Conservation (phyloP, 805 yeast genomes). For the Saitoella complicata region DNA sequence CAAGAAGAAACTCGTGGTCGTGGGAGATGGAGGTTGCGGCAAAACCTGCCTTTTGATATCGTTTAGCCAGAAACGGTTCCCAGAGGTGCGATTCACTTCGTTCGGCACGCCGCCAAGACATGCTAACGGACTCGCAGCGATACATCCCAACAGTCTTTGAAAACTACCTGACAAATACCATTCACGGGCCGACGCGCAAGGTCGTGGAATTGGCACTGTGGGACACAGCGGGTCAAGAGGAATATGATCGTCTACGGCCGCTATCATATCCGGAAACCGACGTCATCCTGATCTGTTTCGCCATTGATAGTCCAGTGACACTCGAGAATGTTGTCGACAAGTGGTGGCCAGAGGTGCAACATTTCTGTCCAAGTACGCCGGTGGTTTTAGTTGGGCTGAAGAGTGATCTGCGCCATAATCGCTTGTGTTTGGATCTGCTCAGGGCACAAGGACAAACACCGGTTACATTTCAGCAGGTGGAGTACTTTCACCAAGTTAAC, state of each 20-base stretch:
- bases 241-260: constrained; percentile 65
- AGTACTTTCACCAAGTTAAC: constrained; percentile 7
- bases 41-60: constrained; percentile 58
- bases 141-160: constrained; percentile 78
- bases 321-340: constrained; percentile 53
- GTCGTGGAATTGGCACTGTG: constrained; percentile 56
- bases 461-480: constrained; percentile 28
- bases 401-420: constrained; percentile 35
- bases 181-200: constrained; percentile 32
- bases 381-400: constrained; percentile 71
- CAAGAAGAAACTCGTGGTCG: constrained; percentile 51
- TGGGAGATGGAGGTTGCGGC: constrained; percentile 88
- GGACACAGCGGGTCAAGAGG: constrained; percentile 90
- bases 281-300: constrained; percentile 57
- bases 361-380: constrained; percentile 66
- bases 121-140: constrained; percentile 15
- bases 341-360: constrained; percentile 79
- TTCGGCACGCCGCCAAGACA: constrained; percentile 30
- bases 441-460: constrained; percentile 16
- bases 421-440: constrained; percentile 12
- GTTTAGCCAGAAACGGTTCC: constrained; percentile 55
- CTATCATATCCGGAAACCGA: constrained; percentile 67
- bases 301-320: constrained; percentile 45
- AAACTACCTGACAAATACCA: constrained; percentile 47
- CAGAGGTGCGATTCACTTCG: constrained; percentile 22